Evolutionary conservation across 192 early-diverging fungal genomes (phyloP).

Genomic region (Rhizophagus prolifer): DNA sequence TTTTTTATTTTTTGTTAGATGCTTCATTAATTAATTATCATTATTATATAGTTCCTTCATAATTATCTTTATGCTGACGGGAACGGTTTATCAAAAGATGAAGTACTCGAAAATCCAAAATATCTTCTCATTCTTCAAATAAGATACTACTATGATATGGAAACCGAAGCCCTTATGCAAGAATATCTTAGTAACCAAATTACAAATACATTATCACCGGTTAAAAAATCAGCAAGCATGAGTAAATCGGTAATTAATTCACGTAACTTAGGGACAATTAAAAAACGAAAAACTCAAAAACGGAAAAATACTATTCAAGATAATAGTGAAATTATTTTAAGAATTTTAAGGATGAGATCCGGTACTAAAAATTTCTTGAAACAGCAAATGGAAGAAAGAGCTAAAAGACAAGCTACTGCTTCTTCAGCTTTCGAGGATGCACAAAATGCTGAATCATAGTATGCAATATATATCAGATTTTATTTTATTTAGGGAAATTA

Average conservation of each 20-base stretch:
- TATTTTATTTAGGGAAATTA: too few relatives aligned
- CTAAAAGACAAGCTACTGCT: not conserved
- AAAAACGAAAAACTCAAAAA: constrained; percentile 23
- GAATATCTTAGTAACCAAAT: constrained; percentile 42
- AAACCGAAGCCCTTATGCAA: constrained; percentile 62
- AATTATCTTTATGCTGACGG: constrained; percentile 71
- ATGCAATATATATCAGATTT: too few relatives aligned
- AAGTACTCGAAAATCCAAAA: constrained; percentile 61
- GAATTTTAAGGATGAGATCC: constrained; percentile 29
- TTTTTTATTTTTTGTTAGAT: not conserved
- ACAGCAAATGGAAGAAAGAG: constrained; percentile 28
- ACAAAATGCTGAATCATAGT: not conserved
- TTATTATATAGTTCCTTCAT: constrained; percentile 58
- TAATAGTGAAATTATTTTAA: constrained; percentile 26
- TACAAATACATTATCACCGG: not conserved
- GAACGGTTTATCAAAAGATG: constrained; percentile 65
- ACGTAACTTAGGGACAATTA: constrained; percentile 24
- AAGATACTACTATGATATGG: constrained; percentile 64
- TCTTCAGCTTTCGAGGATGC: not conserved
- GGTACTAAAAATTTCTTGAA: constrained; percentile 28
- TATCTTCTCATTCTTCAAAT: constrained; percentile 67
- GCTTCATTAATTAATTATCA: not conserved
- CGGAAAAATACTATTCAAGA: not conserved
- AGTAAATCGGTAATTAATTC: constrained; percentile 27
- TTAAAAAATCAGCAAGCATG: not conserved